A percentile compares a stretch with the other conserved stretches of the same genome.
Evolutionary conservation across 2,329 filamentous ascomycete species (phyloP).

Genomic region (Microsporum ferrugineum): DNA sequence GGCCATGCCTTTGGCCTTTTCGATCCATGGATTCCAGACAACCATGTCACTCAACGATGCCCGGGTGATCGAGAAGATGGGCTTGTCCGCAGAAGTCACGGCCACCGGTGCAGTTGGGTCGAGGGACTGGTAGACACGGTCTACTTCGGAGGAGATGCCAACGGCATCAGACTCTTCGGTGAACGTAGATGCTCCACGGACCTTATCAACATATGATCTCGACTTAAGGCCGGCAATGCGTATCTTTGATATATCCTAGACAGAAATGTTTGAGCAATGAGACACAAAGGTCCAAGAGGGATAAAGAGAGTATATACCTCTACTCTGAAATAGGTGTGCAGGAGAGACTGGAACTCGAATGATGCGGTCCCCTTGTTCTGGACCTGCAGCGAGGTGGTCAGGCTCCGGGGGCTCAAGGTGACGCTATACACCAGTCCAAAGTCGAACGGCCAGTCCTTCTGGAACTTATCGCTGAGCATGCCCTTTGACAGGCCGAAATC

Average conservation of each 20-base stretch:
- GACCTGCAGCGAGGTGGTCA: constrained; percentile 74
- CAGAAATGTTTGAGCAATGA: not conserved
- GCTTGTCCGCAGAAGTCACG: constrained; percentile 45
- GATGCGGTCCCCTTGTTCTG: constrained; percentile 72
- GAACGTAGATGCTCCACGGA: constrained; percentile 50
- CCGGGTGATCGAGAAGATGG: constrained; percentile 61
- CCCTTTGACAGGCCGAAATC: constrained; percentile 81
- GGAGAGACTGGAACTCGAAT: constrained; percentile 82
- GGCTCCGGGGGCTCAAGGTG: constrained; percentile 59
- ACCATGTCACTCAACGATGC: constrained; percentile 82
- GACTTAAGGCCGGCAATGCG: constrained; percentile 64
- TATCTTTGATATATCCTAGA: constrained; percentile 65
- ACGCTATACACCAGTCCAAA: constrained; percentile 93
- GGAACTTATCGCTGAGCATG: constrained; percentile 56
- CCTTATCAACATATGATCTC: constrained; percentile 74
- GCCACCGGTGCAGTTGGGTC: constrained; percentile 39
- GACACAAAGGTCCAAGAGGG: not conserved
- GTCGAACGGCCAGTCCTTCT: constrained; percentile 67
- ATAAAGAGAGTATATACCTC: constrained; percentile 46
- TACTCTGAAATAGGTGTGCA: constrained; percentile 82
- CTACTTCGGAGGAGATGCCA: constrained; percentile 64
- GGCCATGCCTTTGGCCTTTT: constrained; percentile 67
- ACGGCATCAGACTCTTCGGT: constrained; percentile 56
- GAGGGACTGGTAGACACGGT: constrained; percentile 69
- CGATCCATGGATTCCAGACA: constrained; percentile 93